Evolutionary conservation across 1,284 basidiomycete species (phyloP).

Genomic region (Cutaneotrichosporon arboriforme): DNA sequence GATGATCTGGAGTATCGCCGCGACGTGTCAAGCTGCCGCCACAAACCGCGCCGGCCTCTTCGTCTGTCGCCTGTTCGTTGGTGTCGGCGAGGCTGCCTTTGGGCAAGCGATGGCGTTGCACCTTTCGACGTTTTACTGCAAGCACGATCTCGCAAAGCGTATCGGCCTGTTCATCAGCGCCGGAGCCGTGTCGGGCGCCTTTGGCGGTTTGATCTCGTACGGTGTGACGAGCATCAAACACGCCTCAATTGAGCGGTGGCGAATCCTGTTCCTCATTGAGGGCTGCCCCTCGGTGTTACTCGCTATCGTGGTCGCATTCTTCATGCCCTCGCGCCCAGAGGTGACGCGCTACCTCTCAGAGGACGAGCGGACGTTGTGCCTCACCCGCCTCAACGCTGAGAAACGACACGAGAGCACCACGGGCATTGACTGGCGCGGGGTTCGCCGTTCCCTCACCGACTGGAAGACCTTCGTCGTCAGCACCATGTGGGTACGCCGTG

Average conservation of each 20-base stretch:
- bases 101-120: slow-evolving; percentile 45
- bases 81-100: slow-evolving; percentile 45
- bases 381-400: slow-evolving; percentile 67
- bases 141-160: slow-evolving; percentile 48
- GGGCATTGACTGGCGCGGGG: slow-evolving; percentile 47
- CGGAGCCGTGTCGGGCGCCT: slow-evolving; percentile 43
- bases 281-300: slow-evolving; percentile 57
- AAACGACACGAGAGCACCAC: slow-evolving; percentile 49
- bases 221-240: slow-evolving; percentile 41
- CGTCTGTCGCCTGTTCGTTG: slow-evolving; percentile 48
- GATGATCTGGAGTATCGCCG: slow-evolving; percentile 48
- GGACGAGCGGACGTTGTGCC: slow-evolving; percentile 64
- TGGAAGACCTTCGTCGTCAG: slow-evolving; percentile 56
- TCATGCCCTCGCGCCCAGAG: slow-evolving; percentile 73
- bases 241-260: slow-evolving; percentile 32
- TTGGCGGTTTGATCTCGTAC: slow-evolving; percentile 44
- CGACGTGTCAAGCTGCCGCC: slow-evolving; percentile 45
- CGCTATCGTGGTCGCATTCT: slow-evolving; percentile 59
- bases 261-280: slow-evolving; percentile 54
- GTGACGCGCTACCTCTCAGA: slow-evolving; percentile 64
- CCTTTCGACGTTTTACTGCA: slow-evolving; percentile 44
- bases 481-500: neutral
- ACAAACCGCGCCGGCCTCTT: slow-evolving; percentile 41
- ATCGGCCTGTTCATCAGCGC: slow-evolving; percentile 50
- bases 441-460: slow-evolving; percentile 62